phyloP scores from a whole-genome alignment of 345 rosid species.

The Dovyalis caffra region DNA sequence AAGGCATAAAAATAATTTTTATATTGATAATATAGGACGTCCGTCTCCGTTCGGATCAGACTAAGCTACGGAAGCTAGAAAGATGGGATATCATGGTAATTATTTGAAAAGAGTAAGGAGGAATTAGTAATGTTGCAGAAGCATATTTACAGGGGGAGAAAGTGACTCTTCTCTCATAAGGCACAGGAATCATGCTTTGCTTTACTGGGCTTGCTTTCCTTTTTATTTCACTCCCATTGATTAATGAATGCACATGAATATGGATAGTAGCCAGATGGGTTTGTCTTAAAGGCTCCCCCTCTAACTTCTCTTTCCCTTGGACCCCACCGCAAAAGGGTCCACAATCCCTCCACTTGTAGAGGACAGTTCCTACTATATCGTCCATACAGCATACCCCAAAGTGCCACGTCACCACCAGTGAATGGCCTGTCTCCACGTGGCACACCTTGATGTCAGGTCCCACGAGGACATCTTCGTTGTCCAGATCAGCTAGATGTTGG shows the following conservation, averaged over 20 bases:
- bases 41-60: no score
- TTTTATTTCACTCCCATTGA: slow-evolving; percentile 40
- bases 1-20: no score
- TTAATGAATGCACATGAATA: slow-evolving; percentile 55
- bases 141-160: slow-evolving; percentile 26
- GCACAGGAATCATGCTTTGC: slow-evolving; percentile 56
- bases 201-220: slow-evolving; percentile 32
- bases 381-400: neutral
- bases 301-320: slow-evolving; percentile 15
- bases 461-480: slow-evolving; percentile 6
- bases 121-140: slow-evolving; percentile 8
- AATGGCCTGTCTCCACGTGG: slow-evolving; percentile 19
- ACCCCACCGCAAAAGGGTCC: slow-evolving; percentile 10
- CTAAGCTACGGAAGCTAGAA: neutral
- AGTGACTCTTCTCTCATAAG: slow-evolving; percentile 35
- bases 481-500: slow-evolving; percentile 20
- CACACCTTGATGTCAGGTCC: slow-evolving; percentile 13
- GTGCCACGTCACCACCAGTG: slow-evolving; percentile 15
- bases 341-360: neutral
- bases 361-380: slow-evolving; percentile 15
- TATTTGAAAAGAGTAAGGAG: neutral
- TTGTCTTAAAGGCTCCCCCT: slow-evolving; percentile 35
- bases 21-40: no score
- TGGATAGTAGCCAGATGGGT: slow-evolving; percentile 44
- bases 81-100: slow-evolving; percentile 5